Conservation (phyloP, 2,329 filamentous ascomycete genomes). For the Cercospora beticola region DNA sequence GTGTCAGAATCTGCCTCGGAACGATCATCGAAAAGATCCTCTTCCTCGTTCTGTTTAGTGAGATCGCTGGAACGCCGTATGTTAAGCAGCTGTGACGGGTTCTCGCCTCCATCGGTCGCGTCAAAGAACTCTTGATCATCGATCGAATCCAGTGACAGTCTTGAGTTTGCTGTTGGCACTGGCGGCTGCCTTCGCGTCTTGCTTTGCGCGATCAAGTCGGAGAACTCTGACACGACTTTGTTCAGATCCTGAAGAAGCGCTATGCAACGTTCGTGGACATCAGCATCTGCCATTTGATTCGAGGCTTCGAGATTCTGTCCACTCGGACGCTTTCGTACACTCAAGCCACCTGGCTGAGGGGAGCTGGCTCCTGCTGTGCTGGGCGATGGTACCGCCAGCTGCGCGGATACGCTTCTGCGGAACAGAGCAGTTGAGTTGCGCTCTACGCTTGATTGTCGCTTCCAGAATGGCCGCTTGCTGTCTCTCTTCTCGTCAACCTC, state of each 20-base stretch:
- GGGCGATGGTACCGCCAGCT: constrained; percentile 52
- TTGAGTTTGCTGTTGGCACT: constrained; percentile 43
- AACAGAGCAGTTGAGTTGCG: constrained; percentile 45
- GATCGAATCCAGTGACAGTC: constrained; percentile 76
- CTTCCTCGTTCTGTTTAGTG: constrained; percentile 61
- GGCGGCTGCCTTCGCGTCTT: constrained; percentile 70
- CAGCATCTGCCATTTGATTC: constrained; percentile 36
- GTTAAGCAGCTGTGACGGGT: constrained; percentile 65
- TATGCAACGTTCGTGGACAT: constrained; percentile 78
- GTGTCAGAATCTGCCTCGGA: constrained; percentile 61
- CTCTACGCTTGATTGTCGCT: constrained; percentile 68
- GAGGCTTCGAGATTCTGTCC: constrained; percentile 26
- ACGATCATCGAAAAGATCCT: constrained; percentile 49
- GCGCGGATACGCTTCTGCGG: constrained; percentile 54
- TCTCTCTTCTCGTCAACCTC: constrained; percentile 33
- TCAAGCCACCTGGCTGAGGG: constrained; percentile 38
- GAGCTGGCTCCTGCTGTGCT: constrained; percentile 32
- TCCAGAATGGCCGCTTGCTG: constrained; percentile 84
- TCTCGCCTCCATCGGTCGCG: constrained; percentile 64
- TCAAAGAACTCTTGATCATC: constrained; percentile 93
- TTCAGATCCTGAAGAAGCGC: constrained; percentile 84
- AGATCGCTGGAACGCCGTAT: constrained; percentile 73
- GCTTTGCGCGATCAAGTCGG: constrained; percentile 71
- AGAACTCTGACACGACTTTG: constrained; percentile 78
- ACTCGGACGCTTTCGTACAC: constrained; percentile 38